Evolutionary conservation across 176 grass and related monocot genomes (phyloP), one percentile per base, ranked within the genome.

Genomic region (Chrysopogon serrulatus): DNA sequence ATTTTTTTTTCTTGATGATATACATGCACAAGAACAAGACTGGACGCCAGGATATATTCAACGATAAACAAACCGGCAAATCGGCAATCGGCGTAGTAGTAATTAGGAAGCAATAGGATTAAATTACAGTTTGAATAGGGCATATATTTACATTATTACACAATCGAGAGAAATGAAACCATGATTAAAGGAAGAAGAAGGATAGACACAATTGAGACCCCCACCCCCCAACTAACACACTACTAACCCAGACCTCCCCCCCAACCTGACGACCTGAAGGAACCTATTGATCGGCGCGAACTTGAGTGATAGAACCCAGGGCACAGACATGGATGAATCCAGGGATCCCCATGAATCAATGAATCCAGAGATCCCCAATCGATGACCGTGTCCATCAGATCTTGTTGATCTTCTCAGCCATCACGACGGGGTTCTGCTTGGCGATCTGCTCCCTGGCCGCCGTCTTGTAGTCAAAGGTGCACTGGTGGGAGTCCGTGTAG

Each of bases 381-480:
- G 72, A 10, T 27, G 43, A 69, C 28, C 23, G n/a, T n/a, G 70
- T 32, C 33, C 42, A 56, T 90, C 79, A 93, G 5, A 97, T 92
- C 72, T 94, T 97, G 56, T 94, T 89, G 66, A 97, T 88, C 81
- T 97, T 94, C 42, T 94, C 90, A 1, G 92, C 92, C 39, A 90
- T 85, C 35, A 97, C 87, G 69, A 94, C 68, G 6, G 90, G 90
- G 23, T 97, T 94, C 81, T 94, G 85, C 82, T 87, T 90, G 17
- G 94, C 92, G 31, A 97, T 94, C 70, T 75, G 85, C 34, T 90
- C 92, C 23, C 92, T 73, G 2, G 90, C 94, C 23, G 56, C 87
- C 79, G 76, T 80, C 82, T 94, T 97, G 53, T 94, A 97, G 68
- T 97, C 94, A 4, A 97, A 97, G 49, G 89, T 73, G 90, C 94